Evolutionary conservation across 2,329 filamentous ascomycete species (phyloP).

Genomic region (Helicocarpus griseus): DNA sequence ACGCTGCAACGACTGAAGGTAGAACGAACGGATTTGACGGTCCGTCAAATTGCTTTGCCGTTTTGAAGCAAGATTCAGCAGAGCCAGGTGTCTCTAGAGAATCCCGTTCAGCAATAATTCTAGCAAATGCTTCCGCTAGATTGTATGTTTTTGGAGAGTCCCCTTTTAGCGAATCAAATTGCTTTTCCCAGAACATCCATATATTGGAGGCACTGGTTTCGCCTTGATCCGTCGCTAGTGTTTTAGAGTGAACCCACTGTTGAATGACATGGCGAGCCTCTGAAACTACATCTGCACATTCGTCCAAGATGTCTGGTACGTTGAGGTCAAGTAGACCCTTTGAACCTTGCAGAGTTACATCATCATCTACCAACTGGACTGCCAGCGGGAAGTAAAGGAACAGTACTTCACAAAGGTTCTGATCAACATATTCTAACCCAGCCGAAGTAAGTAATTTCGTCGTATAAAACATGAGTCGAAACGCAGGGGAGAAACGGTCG

Average conservation of each 20-base stretch:
- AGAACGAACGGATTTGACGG: conserved; percentile 38
- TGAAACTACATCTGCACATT: conserved; percentile 44
- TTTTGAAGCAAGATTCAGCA: conserved; percentile 22
- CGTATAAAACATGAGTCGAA: conserved; percentile 66
- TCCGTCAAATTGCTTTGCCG: conserved; percentile 26
- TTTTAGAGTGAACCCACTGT: conserved; percentile 27
- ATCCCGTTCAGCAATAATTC: conserved; percentile 26
- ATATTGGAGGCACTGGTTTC: conserved; percentile 8
- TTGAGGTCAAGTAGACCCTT: conserved; percentile 45
- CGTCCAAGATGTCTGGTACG: conserved; percentile 40
- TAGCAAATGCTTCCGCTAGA: conserved; percentile 32
- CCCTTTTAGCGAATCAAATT: conserved; percentile 22
- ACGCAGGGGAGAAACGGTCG: conserved; percentile 60
- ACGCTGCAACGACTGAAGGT: conserved; percentile 39
- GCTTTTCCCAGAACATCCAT: conserved; percentile 26
- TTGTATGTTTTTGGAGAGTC: conserved; percentile 28
- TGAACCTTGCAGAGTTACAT: conserved; percentile 46
- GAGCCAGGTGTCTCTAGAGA: conserved; percentile 18
- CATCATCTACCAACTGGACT: conserved; percentile 49
- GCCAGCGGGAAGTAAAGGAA: conserved; percentile 45
- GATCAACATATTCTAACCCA: conserved; percentile 22
- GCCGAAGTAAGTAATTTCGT: conserved; percentile 45
- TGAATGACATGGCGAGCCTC: conserved; percentile 41
- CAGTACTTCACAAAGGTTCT: conserved; percentile 29
- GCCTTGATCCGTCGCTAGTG: not conserved